Evolutionary conservation across 148 eudicot species (phyloP).

Genomic region (Rhododendron molle): DNA sequence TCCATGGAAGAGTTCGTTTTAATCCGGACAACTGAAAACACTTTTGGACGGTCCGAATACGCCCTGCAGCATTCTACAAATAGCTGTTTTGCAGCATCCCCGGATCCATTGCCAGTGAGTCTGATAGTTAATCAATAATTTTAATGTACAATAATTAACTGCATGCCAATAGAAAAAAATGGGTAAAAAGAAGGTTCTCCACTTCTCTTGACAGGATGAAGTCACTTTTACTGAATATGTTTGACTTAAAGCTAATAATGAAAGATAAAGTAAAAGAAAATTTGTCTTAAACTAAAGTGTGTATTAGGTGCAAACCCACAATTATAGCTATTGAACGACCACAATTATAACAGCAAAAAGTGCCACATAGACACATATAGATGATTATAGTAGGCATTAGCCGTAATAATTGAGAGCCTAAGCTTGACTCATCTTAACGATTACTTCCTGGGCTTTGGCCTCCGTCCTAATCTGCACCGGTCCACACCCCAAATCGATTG

Average conservation of each 20-base stretch:
- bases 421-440: not conserved
- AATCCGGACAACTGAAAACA: too few relatives aligned
- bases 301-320: conserved; percentile 23
- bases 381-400: not conserved
- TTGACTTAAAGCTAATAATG: conserved; percentile 15
- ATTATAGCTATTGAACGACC: conserved; percentile 15
- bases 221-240: conserved; percentile 15
- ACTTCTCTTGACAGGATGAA: not conserved
- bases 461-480: not conserved
- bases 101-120: not conserved
- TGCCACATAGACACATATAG: not conserved
- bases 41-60: too few relatives aligned
- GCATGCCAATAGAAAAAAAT: not conserved
- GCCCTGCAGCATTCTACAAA: too few relatives aligned
- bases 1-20: too few relatives aligned
- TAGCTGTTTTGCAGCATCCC: too few relatives aligned
- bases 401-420: not conserved
- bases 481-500: not conserved
- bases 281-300: conserved; percentile 9
- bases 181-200: not conserved
- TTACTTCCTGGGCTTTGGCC: not conserved
- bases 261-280: conserved; percentile 12
- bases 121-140: not conserved
- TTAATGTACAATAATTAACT: too few relatives aligned
- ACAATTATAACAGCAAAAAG: conserved; percentile 6